phyloP scores from a whole-genome alignment of 2,329 filamentous ascomycete species.

The Fusarium buharicum region DNA sequence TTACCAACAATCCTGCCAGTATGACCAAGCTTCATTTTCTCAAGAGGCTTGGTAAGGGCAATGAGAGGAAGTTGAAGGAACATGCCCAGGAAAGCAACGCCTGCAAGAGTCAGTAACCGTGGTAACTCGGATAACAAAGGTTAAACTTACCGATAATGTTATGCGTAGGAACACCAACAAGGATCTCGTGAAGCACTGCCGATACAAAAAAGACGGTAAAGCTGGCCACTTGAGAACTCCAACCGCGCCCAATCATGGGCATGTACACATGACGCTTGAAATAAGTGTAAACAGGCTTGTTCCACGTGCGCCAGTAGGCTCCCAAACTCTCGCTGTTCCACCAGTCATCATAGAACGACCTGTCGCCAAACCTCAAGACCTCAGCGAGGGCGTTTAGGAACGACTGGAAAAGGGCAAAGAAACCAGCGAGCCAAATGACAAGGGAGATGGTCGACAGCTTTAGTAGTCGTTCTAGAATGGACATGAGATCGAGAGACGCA shows the following conservation, averaged over 20 bases:
- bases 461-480: slow-evolving; percentile 88
- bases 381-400: slow-evolving; percentile 92
- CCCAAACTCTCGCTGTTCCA: slow-evolving; percentile 93
- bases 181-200: slow-evolving; percentile 87
- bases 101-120: slow-evolving; percentile 53
- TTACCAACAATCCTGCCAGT: slow-evolving; percentile 87
- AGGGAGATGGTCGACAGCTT: slow-evolving; percentile 96
- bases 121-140: neutral
- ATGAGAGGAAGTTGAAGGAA: slow-evolving; percentile 92
- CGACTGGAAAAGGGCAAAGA: slow-evolving; percentile 96
- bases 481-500: slow-evolving; percentile 78
- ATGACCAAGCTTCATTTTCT: slow-evolving; percentile 76
- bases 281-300: slow-evolving; percentile 96
- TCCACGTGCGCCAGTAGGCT: slow-evolving; percentile 95
- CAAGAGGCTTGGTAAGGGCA: slow-evolving; percentile 78
- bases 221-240: slow-evolving; percentile 76
- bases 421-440: slow-evolving; percentile 96
- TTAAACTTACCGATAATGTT: slow-evolving; percentile 79
- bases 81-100: slow-evolving; percentile 95
- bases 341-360: slow-evolving; percentile 97
- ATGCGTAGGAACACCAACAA: slow-evolving; percentile 94
- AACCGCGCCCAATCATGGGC: slow-evolving; percentile 86
- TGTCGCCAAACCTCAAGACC: slow-evolving; percentile 87
- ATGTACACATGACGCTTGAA: slow-evolving; percentile 95
- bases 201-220: slow-evolving; percentile 88